Conservation (phyloP, 768 basidiomycete genomes). For the Mycena pura region DNA sequence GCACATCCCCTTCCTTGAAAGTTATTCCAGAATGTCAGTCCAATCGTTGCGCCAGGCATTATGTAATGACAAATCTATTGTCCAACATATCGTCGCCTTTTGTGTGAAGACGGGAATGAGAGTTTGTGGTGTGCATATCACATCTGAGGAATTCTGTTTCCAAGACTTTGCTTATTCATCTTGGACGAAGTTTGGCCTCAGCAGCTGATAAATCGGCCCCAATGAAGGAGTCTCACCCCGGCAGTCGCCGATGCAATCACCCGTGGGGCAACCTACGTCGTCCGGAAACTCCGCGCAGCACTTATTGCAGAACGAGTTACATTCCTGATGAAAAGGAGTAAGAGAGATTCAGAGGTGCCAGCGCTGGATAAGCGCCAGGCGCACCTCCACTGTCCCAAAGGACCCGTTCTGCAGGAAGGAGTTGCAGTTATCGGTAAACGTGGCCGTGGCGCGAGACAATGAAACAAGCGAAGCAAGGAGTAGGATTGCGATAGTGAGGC, state of each 20-base stretch:
- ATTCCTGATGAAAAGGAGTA: background rate
- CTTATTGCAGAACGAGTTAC: background rate
- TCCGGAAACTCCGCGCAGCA: conserved; percentile 5
- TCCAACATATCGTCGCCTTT: too few species aligned
- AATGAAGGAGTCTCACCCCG: background rate
- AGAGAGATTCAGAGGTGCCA: background rate
- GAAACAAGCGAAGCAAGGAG: background rate
- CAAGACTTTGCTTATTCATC: background rate
- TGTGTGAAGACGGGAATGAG: too few species aligned
- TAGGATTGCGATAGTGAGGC: background rate
- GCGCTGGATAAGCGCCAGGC: background rate
- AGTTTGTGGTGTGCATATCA: too few species aligned
- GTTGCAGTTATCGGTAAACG: background rate
- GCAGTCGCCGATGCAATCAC: background rate
- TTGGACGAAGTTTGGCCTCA: background rate
- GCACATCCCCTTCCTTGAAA: too few species aligned
- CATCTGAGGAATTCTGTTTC: background rate
- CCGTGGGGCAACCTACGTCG: background rate
- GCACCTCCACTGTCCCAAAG: background rate
- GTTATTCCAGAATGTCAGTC: too few species aligned
- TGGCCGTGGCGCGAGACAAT: too few species aligned
- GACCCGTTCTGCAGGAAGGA: background rate
- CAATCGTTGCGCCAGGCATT: too few species aligned
- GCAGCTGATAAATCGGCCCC: background rate
- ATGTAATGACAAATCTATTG: too few species aligned